Evolutionary conservation across 495 filamentous ascomycete species (phyloP).

Genomic region (Cercophora scortea): DNA sequence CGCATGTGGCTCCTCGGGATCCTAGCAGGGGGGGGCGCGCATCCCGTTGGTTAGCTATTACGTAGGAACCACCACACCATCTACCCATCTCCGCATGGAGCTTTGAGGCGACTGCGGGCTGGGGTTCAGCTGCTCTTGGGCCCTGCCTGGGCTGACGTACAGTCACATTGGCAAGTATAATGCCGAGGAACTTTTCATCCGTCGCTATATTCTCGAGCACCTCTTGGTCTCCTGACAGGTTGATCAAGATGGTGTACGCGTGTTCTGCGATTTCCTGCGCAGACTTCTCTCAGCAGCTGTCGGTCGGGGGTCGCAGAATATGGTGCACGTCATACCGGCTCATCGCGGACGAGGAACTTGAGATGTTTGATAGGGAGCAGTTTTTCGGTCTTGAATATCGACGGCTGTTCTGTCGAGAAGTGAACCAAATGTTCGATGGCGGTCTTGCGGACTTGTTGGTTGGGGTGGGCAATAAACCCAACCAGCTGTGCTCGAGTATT

Average conservation of each 20-base stretch:
- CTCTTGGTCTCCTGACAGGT: slow-evolving; percentile 71
- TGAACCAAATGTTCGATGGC: slow-evolving; percentile 81
- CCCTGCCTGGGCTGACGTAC: slow-evolving; percentile 45
- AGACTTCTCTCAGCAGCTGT: not conserved
- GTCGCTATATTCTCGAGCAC: slow-evolving; percentile 62
- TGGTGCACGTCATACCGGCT: slow-evolving; percentile 47
- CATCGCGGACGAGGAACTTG: slow-evolving; percentile 80
- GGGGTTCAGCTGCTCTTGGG: too few species aligned
- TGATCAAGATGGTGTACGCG: slow-evolving; percentile 88
- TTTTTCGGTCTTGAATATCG: slow-evolving; percentile 75
- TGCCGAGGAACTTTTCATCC: slow-evolving; percentile 76
- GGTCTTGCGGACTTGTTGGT: slow-evolving; percentile 65
- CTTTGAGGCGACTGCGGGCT: too few species aligned
- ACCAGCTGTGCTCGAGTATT: slow-evolving; percentile 54
- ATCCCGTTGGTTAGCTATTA: too few species aligned
- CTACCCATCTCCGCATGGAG: too few species aligned
- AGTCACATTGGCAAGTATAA: slow-evolving; percentile 60
- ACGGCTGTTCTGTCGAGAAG: slow-evolving; percentile 68
- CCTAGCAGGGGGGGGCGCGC: slow-evolving; percentile 17
- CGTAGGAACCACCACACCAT: too few species aligned
- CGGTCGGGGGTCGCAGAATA: not conserved
- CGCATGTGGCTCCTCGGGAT: slow-evolving; percentile 57
- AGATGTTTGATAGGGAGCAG: slow-evolving; percentile 78
- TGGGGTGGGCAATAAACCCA: slow-evolving; percentile 84
- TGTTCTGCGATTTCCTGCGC: slow-evolving; percentile 77